These are phyloP conservation scores for Prunus dulcis DNA, from an alignment of 306 rosid species.

Conservation along the genomic window DNA sequence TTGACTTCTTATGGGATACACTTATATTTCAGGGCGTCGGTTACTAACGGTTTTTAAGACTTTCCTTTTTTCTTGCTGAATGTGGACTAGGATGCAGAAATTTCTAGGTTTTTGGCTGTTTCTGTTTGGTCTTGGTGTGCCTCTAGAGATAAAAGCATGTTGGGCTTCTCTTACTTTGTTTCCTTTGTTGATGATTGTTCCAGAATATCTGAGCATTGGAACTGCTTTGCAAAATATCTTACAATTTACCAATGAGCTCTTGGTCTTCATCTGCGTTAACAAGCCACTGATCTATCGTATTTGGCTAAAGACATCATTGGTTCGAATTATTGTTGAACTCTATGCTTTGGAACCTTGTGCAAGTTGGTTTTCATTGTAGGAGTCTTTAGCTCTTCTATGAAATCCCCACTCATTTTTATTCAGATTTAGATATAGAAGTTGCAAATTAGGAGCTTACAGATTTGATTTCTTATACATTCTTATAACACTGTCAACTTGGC, in stretches of 20 bases:
- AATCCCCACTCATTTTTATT: not conserved
- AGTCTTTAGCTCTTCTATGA: not conserved
- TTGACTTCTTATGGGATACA: not conserved
- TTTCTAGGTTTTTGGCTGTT: not conserved
- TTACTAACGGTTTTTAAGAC: not conserved
- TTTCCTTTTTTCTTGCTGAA: not conserved
- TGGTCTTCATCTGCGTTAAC: too few relatives aligned
- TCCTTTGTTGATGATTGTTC: not conserved
- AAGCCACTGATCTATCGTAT: too few relatives aligned
- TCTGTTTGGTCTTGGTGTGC: not conserved
- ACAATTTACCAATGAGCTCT: not conserved
- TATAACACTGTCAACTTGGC: slow-evolving; percentile 12
- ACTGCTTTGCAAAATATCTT: not conserved
- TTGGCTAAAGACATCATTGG: too few relatives aligned
- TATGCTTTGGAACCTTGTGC: not conserved
- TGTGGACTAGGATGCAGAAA: not conserved
- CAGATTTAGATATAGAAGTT: too few relatives aligned
- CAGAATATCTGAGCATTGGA: not conserved
- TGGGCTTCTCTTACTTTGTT: not conserved
- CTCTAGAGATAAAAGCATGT: not conserved
- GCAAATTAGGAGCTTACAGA: not conserved
- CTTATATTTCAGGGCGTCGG: not conserved
- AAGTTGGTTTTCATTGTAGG: not conserved
- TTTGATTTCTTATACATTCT: not conserved
- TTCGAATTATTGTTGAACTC: too few relatives aligned